Evolutionary conservation across 2,329 filamentous ascomycete species (phyloP).

Genomic region (Tolypocladium pustulatum): DNA sequence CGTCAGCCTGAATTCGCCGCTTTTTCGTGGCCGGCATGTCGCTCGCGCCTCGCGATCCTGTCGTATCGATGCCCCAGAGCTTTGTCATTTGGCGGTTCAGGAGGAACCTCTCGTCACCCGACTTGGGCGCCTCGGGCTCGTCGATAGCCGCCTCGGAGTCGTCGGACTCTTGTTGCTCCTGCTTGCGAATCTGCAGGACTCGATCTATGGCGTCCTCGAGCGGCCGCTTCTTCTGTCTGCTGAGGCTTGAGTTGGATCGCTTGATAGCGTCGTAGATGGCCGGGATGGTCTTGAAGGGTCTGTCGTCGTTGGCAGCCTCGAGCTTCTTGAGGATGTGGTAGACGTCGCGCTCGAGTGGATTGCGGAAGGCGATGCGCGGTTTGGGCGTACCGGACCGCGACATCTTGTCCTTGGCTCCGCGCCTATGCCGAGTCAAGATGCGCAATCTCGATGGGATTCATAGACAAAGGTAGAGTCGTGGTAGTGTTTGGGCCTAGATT

Average conservation of each 20-base stretch:
- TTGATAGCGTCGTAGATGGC: conserved; percentile 72
- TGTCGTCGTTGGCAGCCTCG: conserved; percentile 52
- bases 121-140: conserved; percentile 21
- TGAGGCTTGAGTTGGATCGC: conserved; percentile 75
- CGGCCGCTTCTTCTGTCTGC: conserved; percentile 68
- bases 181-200: conserved; percentile 63
- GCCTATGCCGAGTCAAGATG: not conserved
- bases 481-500: not conserved
- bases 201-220: conserved; percentile 80
- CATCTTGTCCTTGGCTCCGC: not conserved
- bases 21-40: conserved; percentile 21
- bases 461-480: not conserved
- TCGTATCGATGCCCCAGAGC: conserved; percentile 20
- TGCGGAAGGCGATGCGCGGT: conserved; percentile 11
- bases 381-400: not conserved
- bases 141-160: conserved; percentile 39
- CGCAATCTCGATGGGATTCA: not conserved
- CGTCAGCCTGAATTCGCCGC: conserved; percentile 17
- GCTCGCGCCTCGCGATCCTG: conserved; percentile 4
- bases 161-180: conserved; percentile 49
- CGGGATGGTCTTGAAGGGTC: conserved; percentile 37
- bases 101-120: conserved; percentile 25
- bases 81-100: conserved; percentile 32
- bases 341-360: conserved; percentile 54
- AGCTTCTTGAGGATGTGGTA: conserved; percentile 73